Base-by-base conservation (phyloP, 2,329 filamentous ascomycete species). In the Phaeoacremonium minimum region DNA sequence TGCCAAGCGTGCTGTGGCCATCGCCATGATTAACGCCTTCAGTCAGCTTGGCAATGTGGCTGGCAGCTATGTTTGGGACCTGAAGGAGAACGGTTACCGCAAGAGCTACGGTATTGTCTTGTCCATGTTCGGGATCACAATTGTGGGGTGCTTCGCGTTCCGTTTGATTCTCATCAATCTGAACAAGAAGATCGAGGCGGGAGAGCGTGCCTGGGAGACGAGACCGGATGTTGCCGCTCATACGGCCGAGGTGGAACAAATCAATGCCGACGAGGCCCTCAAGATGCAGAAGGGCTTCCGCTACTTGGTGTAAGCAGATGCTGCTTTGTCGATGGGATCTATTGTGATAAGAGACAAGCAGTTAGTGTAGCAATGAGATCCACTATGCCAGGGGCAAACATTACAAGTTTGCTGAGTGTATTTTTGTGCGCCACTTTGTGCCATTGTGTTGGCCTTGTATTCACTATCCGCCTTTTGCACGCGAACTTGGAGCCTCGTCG, bases 31-130 rank as follows among this genome's bases (percentile, higher is more conserved):
- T 61, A 80, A 80, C 52, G 75, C 66, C 39, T 72, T 74, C 56
- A 67, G 65, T 28, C 75, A 76, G 58, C 61, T 78, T 4, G 74
- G 74, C 35, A 78, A 77, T 49, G 66, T 77, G 1, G 77, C 77
- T 0, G 78, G 78, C 3, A 75, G 70, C 0, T 83, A 83, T 47
- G 77, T 83, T 4, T 83, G 78, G 78, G 60, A 67, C 35, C 63
- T 83, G 33, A 59, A 65, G 16, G 75, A 69, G 0, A 71, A 82
- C 43, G 79, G 79, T 0, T 83, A 69, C 62, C 69, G 78, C 44
- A 72, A 76, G 60, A 80, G 75, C 42, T 83, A 83, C 47, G 78
- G 75, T 4, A 78, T 83, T 38, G 79, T 83, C 5, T 69, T 73
- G 12, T 65, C 75, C 49, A 83, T 83, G 78, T 83, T 81, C 48